These are phyloP conservation scores for Rosa hybrid DNA, from an alignment of 331 rosid genomes.

Conservation along the genomic window DNA sequence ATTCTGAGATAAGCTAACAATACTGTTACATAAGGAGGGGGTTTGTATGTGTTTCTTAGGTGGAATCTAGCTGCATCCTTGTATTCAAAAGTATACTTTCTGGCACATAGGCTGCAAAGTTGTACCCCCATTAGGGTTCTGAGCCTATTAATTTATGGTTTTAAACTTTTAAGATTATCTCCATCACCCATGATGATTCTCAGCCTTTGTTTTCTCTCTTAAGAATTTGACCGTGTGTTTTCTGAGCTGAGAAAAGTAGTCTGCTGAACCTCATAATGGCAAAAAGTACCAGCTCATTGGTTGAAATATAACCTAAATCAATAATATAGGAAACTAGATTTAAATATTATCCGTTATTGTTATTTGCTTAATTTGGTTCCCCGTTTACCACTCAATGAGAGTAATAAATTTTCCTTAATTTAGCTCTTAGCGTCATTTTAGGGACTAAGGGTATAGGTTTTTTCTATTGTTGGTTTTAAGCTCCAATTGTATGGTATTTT, in stretches of 20 bases:
- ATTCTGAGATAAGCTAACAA: not conserved
- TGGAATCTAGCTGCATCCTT: not conserved
- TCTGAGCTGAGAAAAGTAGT: not conserved
- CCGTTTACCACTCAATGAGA: not conserved
- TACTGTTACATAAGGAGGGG: not conserved
- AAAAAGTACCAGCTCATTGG: not conserved
- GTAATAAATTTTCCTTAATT: not conserved
- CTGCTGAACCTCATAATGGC: not conserved
- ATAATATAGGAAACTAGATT: not conserved
- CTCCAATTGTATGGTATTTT: not conserved
- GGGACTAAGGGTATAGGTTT: not conserved
- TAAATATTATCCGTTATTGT: not conserved
- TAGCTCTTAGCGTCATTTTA: not conserved
- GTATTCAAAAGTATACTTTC: not conserved
- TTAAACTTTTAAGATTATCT: not conserved
- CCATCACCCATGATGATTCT: not conserved
- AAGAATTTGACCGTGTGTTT: not conserved
- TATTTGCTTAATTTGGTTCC: conserved; percentile 1
- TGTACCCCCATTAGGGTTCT: not conserved
- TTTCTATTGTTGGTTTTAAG: not conserved
- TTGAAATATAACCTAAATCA: not conserved
- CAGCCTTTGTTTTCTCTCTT: not conserved
- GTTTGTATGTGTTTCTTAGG: not conserved
- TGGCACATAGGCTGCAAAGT: not conserved
- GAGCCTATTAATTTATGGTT: no score